phyloP scores from a whole-genome alignment of 805 yeast species.

The Barnettozyma vustinii region DNA sequence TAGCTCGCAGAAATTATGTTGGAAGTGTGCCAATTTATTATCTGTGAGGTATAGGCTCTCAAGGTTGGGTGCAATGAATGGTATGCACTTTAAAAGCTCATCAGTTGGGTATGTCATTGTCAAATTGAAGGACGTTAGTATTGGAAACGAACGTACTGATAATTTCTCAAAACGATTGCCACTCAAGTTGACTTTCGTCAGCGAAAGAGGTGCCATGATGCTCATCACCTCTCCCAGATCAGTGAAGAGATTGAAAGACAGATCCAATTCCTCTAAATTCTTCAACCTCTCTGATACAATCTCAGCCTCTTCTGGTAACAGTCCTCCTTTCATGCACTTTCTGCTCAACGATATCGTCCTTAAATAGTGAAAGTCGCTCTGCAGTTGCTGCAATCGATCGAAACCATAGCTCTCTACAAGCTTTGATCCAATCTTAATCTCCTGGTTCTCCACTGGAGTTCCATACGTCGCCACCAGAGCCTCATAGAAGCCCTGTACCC shows the following conservation, averaged over 20 bases:
- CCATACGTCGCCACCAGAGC: conserved; percentile 51
- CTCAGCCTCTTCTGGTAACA: conserved; percentile 8
- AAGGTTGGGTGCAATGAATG: conserved; percentile 33
- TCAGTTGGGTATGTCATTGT: conserved; percentile 16
- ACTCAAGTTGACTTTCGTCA: conserved; percentile 44
- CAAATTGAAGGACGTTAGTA: conserved; percentile 21
- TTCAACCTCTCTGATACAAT: conserved; percentile 12
- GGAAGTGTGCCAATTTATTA: conserved; percentile 20
- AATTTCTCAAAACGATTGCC: conserved; percentile 41
- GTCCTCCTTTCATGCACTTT: conserved; percentile 27
- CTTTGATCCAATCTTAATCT: conserved; percentile 50
- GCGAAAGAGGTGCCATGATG: conserved; percentile 30
- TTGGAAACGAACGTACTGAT: neutral
- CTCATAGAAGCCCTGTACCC: conserved; percentile 31
- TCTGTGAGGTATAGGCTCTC: conserved; percentile 24
- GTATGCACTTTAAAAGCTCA: conserved; percentile 10
- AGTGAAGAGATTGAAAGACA: conserved; percentile 53
- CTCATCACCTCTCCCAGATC: conserved; percentile 34
- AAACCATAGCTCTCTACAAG: conserved; percentile 61
- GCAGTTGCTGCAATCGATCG: conserved; percentile 45
- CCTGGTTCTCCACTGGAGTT: conserved; percentile 26
- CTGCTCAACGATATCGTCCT: conserved; percentile 45
- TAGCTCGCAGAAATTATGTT: neutral
- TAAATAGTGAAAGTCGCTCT: conserved; percentile 41
- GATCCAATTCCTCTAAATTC: conserved; percentile 44